Base-by-base conservation (phyloP, 441 rosid species). In the Codiaeum variegatum region DNA sequence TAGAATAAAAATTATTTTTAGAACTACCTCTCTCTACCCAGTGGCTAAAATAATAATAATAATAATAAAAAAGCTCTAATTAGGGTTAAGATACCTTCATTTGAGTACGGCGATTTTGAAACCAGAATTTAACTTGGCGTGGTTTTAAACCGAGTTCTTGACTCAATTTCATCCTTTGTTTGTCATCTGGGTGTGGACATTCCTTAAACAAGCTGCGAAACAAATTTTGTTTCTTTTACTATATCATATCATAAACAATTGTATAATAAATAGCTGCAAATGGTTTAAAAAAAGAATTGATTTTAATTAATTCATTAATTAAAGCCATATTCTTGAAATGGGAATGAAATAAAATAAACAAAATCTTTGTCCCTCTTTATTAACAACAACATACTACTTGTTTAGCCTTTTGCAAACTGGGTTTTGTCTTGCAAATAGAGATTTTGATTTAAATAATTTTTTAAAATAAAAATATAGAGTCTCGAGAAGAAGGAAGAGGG, bases 81-180 rank as follows among this genome's bases (percentile, higher is more conserved):
- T n/a, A n/a, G n/a, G n/a, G n/a, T n/a, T n/a, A n/a, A n/a, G n/a
- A n/a, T n/a, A 94, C 98, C 97, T 94, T 94, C 91, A 89, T 83
- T 75, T 94, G 98, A 71, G 98, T 94, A 49, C 98, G 96, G n/a
- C 95, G 90, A 79, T 92, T 94, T 83, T 94, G 98, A 82, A 92
- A 94, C 98, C 97, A 92, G 76, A 94, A 94, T 88, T 94, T 94
- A 78, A 94, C 97, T 83, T 94, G 97, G 51, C 97, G 91, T 47
- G 98, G 97, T 78, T 89, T 90, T 34, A 94, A 89, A 24, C 97
- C 95, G 29, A 94, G 92, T 2, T 94, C 98, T 44, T 87, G 88
- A 82, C 98, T 92, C 56, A 94, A 81, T 81, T 80, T 88, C 85
- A 78, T 77, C 81, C 97, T 88, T 77, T 92, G 98, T 76, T 92